Base-by-base conservation (phyloP, 257 asterid species). In the Lavandula angustifolia region DNA sequence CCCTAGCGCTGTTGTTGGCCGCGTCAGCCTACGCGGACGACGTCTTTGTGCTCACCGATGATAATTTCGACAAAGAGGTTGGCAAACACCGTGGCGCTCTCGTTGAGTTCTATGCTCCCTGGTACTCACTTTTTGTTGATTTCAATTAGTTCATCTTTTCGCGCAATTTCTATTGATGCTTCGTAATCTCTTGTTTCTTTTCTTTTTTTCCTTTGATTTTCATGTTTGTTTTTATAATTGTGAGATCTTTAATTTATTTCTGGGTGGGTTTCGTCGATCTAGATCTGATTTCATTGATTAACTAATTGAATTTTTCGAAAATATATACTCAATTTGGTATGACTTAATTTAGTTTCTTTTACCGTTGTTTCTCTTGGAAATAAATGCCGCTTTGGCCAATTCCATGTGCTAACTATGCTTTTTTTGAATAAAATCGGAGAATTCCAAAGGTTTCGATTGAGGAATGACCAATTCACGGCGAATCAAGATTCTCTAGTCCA, bases 91-190 rank as follows among this genome's bases (percentile, higher is more conserved):
- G 91, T 66, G 91, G 82, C 31, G 95, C 96, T 74, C 91, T 91
- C 74, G 87, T 91, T 34, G 95, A 91, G 74, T 91, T 91, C 78
- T 91, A 88, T 44, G 96, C 98, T 75, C 98, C 98, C 17, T 88
- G 98, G 98, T 91, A 74, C 31, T 64, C 4, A 41, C 4, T 18
- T 62, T 12, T 49, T 47, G 9, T 57, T 42, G 0, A 16, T 49
- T 43, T 6, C 9, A 4, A 7, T 6, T 13, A 14, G 4, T 44
- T 9, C 33, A 13, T 37, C 3, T 3, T 48, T 46, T 64, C 27
- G n/a, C n/a, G n/a, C 17, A 12, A 16, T 33, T 60, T 43, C 7
- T 52, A 16, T 50, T 64, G 16, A 10, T 40, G 53, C 41, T 37
- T 42, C 10, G 69, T 37, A 13, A 32, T 40, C 48, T 18, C 9